A percentile compares a stretch with the other conserved stretches of the same genome.
Evolutionary conservation across 83 land plant species (phyloP).

Genomic region (Diphasiastrum complanatum): DNA sequence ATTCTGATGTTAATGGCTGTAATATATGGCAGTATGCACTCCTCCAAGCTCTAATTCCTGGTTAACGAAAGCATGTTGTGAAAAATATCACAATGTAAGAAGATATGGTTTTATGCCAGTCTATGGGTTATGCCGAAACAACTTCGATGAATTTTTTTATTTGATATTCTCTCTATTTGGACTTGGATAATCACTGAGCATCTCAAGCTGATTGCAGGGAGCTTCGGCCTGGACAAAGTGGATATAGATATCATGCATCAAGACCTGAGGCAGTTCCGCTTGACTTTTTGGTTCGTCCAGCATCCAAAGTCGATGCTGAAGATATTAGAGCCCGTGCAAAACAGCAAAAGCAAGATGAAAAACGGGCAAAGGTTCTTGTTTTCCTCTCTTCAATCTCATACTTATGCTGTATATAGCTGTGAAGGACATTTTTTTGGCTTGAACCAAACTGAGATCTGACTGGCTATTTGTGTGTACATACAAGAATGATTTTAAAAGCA

Average conservation of each 20-base stretch:
- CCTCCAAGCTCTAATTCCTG: too few relatives aligned
- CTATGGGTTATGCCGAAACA: background rate
- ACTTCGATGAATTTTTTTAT: background rate
- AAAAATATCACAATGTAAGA: too few relatives aligned
- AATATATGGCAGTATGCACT: too few relatives aligned
- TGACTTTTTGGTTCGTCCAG: slow-evolving; percentile 89
- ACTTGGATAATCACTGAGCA: background rate
- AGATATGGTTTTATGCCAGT: too few relatives aligned
- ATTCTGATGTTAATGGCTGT: too few relatives aligned
- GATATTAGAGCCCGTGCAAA: slow-evolving; percentile 69
- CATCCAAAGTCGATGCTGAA: slow-evolving; percentile 89
- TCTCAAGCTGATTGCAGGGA: slow-evolving; percentile 34
- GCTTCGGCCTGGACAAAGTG: slow-evolving; percentile 59
- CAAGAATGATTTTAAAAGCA: too few relatives aligned
- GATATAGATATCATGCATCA: slow-evolving; percentile 58
- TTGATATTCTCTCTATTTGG: background rate
- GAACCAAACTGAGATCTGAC: too few relatives aligned
- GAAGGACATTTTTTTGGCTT: slow-evolving; percentile 1
- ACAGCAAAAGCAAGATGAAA: slow-evolving; percentile 64
- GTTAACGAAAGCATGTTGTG: too few relatives aligned
- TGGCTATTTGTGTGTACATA: too few relatives aligned
- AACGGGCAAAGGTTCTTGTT: slow-evolving; percentile 62
- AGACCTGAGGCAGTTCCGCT: slow-evolving; percentile 90
- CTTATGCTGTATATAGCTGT: slow-evolving; percentile 3
- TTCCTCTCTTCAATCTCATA: background rate